Base-by-base conservation (phyloP, 208 protist species). In the Acanthamoeba comandoni region DNA sequence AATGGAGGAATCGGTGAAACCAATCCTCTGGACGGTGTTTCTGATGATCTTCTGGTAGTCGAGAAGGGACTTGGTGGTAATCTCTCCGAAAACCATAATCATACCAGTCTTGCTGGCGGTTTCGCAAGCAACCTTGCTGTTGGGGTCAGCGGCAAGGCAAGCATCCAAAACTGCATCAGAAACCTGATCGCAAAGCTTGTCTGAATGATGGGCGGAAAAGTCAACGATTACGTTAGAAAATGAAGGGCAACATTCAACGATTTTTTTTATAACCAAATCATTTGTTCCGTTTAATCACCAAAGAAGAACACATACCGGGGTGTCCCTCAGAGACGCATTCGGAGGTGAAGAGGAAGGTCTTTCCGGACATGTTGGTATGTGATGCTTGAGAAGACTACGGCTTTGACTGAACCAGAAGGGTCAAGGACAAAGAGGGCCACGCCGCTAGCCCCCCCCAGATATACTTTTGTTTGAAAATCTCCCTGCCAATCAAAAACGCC, bases 161-260 rank as follows among this genome's bases (percentile, higher is more conserved):
- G 98, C 99, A 94, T 99, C 99, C 53, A 99, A 96, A 58, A 99
- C 96, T 57, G 98, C 96, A 95, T 99, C 99, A 17, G 98, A 99
- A 19, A 99, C 96, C 96, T 99, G 98, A 95, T 99, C 99, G 94
- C 98, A 99, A n/a, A 99, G 95, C 95, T 99, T 99, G 94, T 99
- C 99, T 92, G 92, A 11, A 55, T 65, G 9, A 80, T 22, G 5
- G 2, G 26, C 11, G 9, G 26, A 55, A 12, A 29, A 52, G 22
- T 17, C 9, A 80, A 15, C 15, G 71, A 22, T 13, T 15, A 55
- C 71, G 71, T 13, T 60, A 60, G 55, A 19, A 60, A 60, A 60
- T 60, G 55, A n/a, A n/a, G n/a, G n/a, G n/a, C n/a, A n/a, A n/a
- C n/a, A n/a, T n/a, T n/a, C n/a, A 9, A 8, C 65, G 52, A 75